Evolutionary conservation across 2,329 filamentous ascomycete genomes (phyloP).

Genomic region (Aaosphaeria arxii): DNA sequence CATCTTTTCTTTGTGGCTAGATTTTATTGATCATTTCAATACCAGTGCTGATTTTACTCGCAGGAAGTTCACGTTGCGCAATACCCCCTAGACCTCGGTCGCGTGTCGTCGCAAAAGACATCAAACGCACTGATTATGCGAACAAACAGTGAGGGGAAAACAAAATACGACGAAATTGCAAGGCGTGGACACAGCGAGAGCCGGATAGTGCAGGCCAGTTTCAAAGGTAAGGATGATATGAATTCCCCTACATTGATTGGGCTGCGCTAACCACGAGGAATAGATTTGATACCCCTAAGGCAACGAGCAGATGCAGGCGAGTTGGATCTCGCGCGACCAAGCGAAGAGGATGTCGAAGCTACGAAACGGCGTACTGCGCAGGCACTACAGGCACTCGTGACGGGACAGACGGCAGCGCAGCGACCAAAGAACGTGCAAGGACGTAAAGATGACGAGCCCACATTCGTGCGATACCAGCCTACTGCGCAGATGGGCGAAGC

Average conservation of each 20-base stretch:
- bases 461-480: constrained; percentile 92
- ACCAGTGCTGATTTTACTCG: too few species aligned
- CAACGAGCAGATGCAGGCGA: constrained; percentile 92
- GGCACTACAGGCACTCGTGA: constrained; percentile 77
- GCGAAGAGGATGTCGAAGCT: constrained; percentile 76
- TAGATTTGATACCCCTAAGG: constrained; percentile 84
- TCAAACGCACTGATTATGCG: constrained; percentile 91
- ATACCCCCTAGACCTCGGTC: constrained; percentile 93
- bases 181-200: constrained; percentile 80
- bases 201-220: constrained; percentile 87
- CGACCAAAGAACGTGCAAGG: constrained; percentile 93
- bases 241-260: too few species aligned
- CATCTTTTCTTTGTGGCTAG: too few species aligned
- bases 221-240: constrained; percentile 58
- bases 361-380: constrained; percentile 86
- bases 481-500: constrained; percentile 94
- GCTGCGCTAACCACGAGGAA: not conserved
- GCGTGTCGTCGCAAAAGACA: constrained; percentile 57
- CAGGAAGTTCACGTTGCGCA: constrained; percentile 84
- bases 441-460: constrained; percentile 76
- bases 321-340: constrained; percentile 80
- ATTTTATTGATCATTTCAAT: too few species aligned
- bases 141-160: constrained; percentile 86
- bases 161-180: constrained; percentile 95
- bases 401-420: constrained; percentile 83